Percentiles rank a stretch among this genome's conserved stretches.
These are phyloP conservation scores for Fusarium metavorans DNA, from an alignment of 2,329 filamentous ascomycete species.

Conservation along the genomic window DNA sequence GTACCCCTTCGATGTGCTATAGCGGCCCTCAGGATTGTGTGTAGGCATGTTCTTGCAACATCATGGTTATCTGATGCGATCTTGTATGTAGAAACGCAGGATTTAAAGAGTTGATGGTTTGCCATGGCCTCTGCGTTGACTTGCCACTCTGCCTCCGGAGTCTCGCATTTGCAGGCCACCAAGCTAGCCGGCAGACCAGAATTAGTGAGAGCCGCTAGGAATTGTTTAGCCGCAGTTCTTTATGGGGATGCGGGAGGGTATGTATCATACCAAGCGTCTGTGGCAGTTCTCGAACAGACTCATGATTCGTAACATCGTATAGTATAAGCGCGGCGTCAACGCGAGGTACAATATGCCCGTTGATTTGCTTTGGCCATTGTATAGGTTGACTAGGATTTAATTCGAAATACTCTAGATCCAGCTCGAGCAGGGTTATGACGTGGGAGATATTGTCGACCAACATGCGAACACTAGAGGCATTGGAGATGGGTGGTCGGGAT, in stretches of 20 bases:
- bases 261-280: constrained; percentile 75
- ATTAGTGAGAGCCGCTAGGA: constrained; percentile 77
- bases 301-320: constrained; percentile 86
- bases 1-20: constrained; percentile 76
- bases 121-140: constrained; percentile 76
- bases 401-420: constrained; percentile 75
- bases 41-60: constrained; percentile 80
- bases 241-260: background rate
- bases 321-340: constrained; percentile 88
- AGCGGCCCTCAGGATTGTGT: constrained; percentile 78
- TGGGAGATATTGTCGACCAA: constrained; percentile 69
- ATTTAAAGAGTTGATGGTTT: constrained; percentile 72
- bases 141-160: constrained; percentile 75
- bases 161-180: constrained; percentile 91
- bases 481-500: constrained; percentile 63
- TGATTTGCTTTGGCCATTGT: constrained; percentile 75
- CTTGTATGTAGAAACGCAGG: constrained; percentile 79
- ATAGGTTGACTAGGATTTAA: constrained; percentile 68
- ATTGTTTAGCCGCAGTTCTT: constrained; percentile 18
- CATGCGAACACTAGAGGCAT: constrained; percentile 68
- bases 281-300: constrained; percentile 80
- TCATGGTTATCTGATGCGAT: constrained; percentile 78
- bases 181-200: constrained; percentile 81
- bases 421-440: constrained; percentile 72
- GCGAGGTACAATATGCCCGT: constrained; percentile 77